Base-by-base conservation (phyloP, 2,329 filamentous ascomycete species). In the Exophiala lecanii-corni region DNA sequence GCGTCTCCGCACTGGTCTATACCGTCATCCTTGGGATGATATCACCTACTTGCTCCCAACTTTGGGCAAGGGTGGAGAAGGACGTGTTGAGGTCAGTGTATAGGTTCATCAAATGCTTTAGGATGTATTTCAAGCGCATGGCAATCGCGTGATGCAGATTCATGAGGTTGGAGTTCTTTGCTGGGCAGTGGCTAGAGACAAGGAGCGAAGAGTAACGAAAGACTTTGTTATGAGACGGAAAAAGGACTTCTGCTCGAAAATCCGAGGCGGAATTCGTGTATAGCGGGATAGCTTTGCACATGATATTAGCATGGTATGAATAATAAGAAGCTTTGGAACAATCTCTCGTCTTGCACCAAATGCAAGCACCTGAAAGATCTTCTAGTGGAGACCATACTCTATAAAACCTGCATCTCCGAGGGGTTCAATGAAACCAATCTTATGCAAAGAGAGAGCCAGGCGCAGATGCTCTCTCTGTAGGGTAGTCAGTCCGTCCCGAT, bases 11-110 rank as follows among this genome's bases (percentile, higher is more conserved):
- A 98, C 92, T 63, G 92, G 92, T 68, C 82, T 98, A 56, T 98
- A 98, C 86, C 86, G 92, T 68, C 89, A 95, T 81, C 92, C 92
- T 65, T 97, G 92, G 92, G 92, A 95, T 67, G 89, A 95, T 69
- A 95, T 95, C 66, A 95, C 89, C 57, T 94, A 95, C 73, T 79
- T 95, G 59, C 82, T 95, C 58, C 89, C 89, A 62, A 86, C 78
- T 70, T 74, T 94, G 51, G 74, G 77, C 60, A 77, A 84, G 65
- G 77, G 77, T 48, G 81, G 81, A 53, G 87, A 94, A 74, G 86
- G 86, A 58, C 82, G 89, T 74, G 89, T 95, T 49, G 89, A 95
- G 76, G 89, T 95, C 59, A 79, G 31, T 16, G 34, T 47, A 35
- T 47, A 42, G 36, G 43, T 31, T 9, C 26, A 25, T 26, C 23